Base-by-base conservation (phyloP, 1,284 basidiomycete species). In the Fomes fomentarius region DNA sequence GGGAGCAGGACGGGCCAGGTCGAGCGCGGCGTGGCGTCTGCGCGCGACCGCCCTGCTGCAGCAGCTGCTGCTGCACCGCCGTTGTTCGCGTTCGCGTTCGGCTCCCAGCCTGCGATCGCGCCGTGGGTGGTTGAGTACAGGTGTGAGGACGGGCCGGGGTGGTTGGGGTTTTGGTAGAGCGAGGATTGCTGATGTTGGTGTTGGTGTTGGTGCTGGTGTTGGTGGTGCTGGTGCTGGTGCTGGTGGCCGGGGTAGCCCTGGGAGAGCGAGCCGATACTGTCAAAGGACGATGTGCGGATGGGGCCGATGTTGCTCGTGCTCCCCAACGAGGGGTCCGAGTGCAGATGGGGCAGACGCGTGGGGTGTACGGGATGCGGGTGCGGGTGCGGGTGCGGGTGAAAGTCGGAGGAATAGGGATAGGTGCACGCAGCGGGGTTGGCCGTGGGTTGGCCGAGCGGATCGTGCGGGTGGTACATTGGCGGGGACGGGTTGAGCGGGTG, bases 1-100 rank as follows among this genome's bases (percentile, higher is more conserved):
- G 70, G 70, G 12, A 39, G 35, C 15, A 71, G 62, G 11, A 59
- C 49, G 14, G 69, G 64, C 62, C 67, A 70, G 25, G 56, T 63
- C 12, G 68, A 55, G 46, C 66, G 61, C 28, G n/a, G n/a, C n/a
- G 53, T 28, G 28, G 58, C 12, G 41, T 17, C 25, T 28, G 9
- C 40, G 40, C 22, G 24, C n/a, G n/a, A n/a, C n/a, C n/a, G n/a
- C n/a, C n/a, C n/a, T n/a, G n/a, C n/a, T n/a, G n/a, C n/a, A n/a
- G 24, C 41, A 11, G 24, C 17, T 7, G 33, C 52, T 15, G 64
- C 63, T 15, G 57, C 17, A n/a, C n/a, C n/a, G n/a, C 3, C 50
- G 47, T n/a, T 46, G 28, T 21, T 63, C 33, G n/a, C 11, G 45
- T 39, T 4, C 64, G 55, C 28, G 30, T 41, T 45, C 4, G 61